Percentiles rank a stretch among this genome's conserved stretches.
Evolutionary conservation across 1,139 yeast genomes (phyloP).

Genomic region (Debaryomycetaceae sp.): DNA sequence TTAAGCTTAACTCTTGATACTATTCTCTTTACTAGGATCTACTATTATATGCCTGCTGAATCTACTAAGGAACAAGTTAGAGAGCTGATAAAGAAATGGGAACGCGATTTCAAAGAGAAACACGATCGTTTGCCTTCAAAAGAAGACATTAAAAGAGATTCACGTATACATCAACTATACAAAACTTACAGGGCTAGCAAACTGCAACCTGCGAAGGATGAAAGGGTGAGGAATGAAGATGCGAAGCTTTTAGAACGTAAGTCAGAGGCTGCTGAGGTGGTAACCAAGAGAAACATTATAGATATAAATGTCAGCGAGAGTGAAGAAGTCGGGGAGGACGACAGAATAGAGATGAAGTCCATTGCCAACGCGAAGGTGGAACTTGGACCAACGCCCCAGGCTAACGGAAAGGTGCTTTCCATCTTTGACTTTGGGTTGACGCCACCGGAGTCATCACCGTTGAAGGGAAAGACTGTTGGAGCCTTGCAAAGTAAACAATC

Average conservation of each 20-base stretch:
- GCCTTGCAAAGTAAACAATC: background rate
- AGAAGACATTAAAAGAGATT: slow-evolving; percentile 49
- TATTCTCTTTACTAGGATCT: background rate
- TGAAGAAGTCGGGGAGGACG: slow-evolving; percentile 3
- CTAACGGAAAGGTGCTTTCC: slow-evolving; percentile 65
- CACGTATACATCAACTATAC: slow-evolving; percentile 41
- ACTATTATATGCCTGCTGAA: slow-evolving; percentile 3
- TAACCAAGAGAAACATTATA: slow-evolving; percentile 8
- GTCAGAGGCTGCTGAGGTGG: background rate
- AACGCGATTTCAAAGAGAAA: slow-evolving; percentile 39
- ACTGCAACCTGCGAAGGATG: slow-evolving; percentile 2
- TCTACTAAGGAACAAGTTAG: slow-evolving; percentile 19
- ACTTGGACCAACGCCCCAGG: slow-evolving; percentile 76
- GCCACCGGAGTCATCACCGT: slow-evolving; percentile 47
- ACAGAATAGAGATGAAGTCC: background rate
- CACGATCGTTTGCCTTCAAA: slow-evolving; percentile 51
- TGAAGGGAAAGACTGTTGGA: slow-evolving; percentile 15
- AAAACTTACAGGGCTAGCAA: slow-evolving; percentile 38
- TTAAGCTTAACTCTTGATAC: background rate
- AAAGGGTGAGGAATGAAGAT: background rate
- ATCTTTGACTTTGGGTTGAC: slow-evolving; percentile 53
- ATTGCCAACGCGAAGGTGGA: slow-evolving; percentile 22
- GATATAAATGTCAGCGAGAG: slow-evolving; percentile 5
- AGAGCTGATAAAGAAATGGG: slow-evolving; percentile 62
- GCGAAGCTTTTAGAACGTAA: background rate